phyloP scores from a whole-genome alignment of 805 yeast species.

The Myxozyma geophila region DNA sequence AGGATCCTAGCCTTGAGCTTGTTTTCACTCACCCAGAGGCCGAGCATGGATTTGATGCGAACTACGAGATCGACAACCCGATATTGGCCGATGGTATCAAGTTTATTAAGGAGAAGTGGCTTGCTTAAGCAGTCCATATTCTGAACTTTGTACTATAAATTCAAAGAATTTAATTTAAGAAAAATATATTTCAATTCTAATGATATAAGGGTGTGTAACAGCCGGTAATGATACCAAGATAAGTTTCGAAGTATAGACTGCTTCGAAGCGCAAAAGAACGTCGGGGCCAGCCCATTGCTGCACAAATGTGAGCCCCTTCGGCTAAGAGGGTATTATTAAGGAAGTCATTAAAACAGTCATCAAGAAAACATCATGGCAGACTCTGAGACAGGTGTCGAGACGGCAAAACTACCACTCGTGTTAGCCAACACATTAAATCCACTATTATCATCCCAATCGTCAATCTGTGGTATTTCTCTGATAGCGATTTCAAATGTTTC shows the following conservation, averaged over 20 bases:
- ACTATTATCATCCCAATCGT: not conserved
- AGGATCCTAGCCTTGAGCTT: constrained; percentile 13
- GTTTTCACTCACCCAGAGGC: constrained; percentile 11
- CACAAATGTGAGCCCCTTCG: no score
- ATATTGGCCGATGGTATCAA: constrained; percentile 8
- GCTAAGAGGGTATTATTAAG: no score
- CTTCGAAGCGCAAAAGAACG: no score
- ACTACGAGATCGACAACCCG: constrained; percentile 4
- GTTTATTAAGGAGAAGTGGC: constrained; percentile 46
- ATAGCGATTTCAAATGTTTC: not conserved
- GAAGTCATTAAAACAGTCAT: not conserved
- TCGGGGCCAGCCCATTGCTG: no score
- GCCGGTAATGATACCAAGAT: no score
- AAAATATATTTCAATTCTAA: no score
- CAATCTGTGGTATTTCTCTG: not conserved
- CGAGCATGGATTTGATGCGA: constrained; percentile 26
- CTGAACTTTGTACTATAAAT: no score
- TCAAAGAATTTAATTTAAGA: no score
- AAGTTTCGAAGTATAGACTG: no score
- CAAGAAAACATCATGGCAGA: not conserved
- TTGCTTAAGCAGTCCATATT: constrained; percentile 56
- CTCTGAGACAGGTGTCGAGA: constrained; percentile 3
- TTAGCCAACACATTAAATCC: not conserved
- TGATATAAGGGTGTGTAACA: no score
- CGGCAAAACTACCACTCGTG: constrained; percentile 2